These are phyloP conservation scores for Globisporangium splendens DNA, from an alignment of 352 stramenopile species.

Conservation along the genomic window DNA sequence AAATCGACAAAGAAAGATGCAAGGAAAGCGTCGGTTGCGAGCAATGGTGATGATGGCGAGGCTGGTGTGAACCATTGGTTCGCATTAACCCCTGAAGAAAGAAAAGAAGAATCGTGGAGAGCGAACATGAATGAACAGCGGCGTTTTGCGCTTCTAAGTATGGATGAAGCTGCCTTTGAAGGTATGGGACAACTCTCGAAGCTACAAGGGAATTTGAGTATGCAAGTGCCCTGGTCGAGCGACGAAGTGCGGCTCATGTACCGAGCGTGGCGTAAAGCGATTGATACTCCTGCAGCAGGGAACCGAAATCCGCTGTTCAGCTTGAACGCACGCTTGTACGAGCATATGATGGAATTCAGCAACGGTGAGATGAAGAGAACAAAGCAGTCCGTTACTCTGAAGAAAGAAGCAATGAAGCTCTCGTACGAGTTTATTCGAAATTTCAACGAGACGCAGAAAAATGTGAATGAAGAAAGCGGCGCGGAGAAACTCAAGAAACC, in stretches of 20 bases:
- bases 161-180: constrained; percentile 11
- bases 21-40: too few species aligned
- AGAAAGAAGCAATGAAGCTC: constrained; percentile 12
- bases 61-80: too few species aligned
- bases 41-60: too few species aligned
- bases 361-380: constrained; percentile 6
- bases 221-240: constrained; percentile 10
- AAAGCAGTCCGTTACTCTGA: constrained; percentile 12
- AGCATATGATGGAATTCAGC: constrained; percentile 8
- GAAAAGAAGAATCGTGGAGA: too few species aligned
- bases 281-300: constrained; percentile 2
- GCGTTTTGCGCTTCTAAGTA: constrained; percentile 8
- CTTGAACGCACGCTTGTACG: constrained; percentile 13
- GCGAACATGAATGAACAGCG: constrained; percentile 9
- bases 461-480: not conserved
- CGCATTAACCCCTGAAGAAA: too few species aligned
- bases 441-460: constrained; percentile 3
- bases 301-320: not conserved
- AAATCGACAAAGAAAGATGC: too few species aligned
- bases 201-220: constrained; percentile 9
- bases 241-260: constrained; percentile 11
- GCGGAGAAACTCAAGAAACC: not conserved
- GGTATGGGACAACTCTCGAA: constrained; percentile 9
- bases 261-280: constrained; percentile 9
- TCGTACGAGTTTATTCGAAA: constrained; percentile 10